phyloP scores from a whole-genome alignment of 495 filamentous ascomycete genomes.

The Xeromyces bisporus region DNA sequence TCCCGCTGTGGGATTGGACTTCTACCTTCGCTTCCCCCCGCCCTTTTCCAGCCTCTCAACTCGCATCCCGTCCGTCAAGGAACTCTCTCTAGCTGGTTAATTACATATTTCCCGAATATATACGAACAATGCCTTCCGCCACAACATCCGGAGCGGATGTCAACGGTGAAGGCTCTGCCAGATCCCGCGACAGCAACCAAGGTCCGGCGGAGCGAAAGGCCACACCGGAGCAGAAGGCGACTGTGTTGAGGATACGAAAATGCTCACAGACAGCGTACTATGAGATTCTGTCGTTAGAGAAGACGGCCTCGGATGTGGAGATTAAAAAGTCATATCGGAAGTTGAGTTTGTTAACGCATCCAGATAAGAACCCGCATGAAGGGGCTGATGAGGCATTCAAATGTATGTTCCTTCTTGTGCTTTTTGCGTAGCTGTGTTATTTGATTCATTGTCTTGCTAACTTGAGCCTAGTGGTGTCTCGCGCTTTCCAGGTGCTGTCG shows the following conservation, averaged over 20 bases:
- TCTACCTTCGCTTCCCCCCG: no score
- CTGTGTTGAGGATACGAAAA: constrained; percentile 69
- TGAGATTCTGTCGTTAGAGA: constrained; percentile 70
- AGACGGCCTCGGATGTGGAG: constrained; percentile 56
- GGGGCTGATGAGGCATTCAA: constrained; percentile 97
- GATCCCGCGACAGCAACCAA: constrained; percentile 75
- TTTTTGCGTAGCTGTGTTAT: neutral
- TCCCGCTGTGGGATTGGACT: constrained; percentile 6
- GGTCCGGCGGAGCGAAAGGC: constrained; percentile 82
- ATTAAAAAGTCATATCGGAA: constrained; percentile 98
- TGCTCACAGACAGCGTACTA: constrained; percentile 82
- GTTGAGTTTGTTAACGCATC: constrained; percentile 80
- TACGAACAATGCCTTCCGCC: constrained; percentile 63
- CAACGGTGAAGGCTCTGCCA: constrained; percentile 40
- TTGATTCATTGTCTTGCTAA: neutral
- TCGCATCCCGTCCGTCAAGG: neutral
- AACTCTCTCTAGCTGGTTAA: no score
- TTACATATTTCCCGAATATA: no score
- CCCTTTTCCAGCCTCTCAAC: constrained; percentile 1
- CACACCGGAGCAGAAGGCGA: constrained; percentile 76
- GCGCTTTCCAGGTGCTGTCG: constrained; percentile 83
- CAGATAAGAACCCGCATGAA: constrained; percentile 97
- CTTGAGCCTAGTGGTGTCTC: constrained; percentile 53
- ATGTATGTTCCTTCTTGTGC: constrained; percentile 26
- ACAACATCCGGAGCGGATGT: constrained; percentile 57